These are phyloP conservation scores for Fusarium goolgardi DNA, from an alignment of 2,329 filamentous ascomycete genomes.

Conservation along the genomic window DNA sequence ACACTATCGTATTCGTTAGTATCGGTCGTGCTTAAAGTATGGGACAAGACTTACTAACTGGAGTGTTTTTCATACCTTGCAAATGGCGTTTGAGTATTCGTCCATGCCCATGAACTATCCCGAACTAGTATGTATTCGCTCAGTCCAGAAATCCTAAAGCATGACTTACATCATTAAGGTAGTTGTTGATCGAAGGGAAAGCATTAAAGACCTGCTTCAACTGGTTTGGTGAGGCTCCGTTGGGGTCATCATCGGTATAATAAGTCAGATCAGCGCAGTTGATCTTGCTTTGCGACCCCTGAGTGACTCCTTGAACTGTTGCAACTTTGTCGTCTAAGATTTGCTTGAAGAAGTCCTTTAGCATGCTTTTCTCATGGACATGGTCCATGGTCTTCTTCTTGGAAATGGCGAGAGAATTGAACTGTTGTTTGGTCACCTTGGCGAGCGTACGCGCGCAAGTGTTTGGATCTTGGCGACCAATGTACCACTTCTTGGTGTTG, in stretches of 20 bases:
- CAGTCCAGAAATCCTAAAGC: not conserved
- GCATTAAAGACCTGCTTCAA: not conserved
- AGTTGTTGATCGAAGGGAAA: not conserved
- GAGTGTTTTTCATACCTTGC: not conserved
- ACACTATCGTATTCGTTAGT: not conserved
- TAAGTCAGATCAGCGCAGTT: not conserved
- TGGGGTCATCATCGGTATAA: not conserved
- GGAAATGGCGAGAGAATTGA: not conserved
- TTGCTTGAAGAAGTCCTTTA: not conserved
- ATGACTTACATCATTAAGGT: not conserved
- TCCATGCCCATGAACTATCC: not conserved
- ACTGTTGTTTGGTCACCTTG: not conserved
- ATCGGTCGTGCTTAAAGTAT: not conserved
- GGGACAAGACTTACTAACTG: not conserved
- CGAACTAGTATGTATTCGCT: not conserved
- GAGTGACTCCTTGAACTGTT: not conserved
- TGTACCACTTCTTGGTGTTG: not conserved
- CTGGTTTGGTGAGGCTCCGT: not conserved
- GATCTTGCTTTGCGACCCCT: not conserved
- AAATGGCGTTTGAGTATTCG: not conserved
- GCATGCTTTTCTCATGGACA: not conserved
- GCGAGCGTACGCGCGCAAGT: not conserved
- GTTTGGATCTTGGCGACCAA: not conserved
- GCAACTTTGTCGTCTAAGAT: not conserved
- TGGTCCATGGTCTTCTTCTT: not conserved